A percentile compares a stretch with the other conserved stretches of the same genome.
Evolutionary conservation across 2,329 filamentous ascomycete species (phyloP).

Genomic region (Botrytis galanthina): DNA sequence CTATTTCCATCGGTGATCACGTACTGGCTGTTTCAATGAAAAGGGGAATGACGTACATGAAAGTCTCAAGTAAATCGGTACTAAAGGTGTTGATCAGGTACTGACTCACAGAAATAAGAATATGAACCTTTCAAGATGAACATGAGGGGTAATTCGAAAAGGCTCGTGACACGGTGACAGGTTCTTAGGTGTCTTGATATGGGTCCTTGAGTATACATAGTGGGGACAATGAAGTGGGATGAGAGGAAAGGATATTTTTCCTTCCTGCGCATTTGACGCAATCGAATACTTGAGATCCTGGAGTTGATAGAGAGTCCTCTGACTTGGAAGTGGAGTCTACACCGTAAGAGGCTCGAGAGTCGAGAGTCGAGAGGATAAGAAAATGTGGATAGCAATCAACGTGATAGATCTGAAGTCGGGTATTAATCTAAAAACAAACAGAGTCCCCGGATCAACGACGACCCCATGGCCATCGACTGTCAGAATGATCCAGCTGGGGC

Average conservation of each 20-base stretch:
- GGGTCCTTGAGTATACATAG: background rate
- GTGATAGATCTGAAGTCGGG: conserved; percentile 2
- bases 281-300: conserved; percentile 4
- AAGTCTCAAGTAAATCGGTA: background rate
- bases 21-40: background rate
- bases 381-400: background rate
- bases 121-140: background rate
- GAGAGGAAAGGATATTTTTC: background rate
- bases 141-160: conserved; percentile 12
- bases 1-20: background rate
- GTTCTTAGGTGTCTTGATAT: background rate
- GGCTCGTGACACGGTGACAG: conserved; percentile 1
- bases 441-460: background rate
- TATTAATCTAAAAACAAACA: background rate
- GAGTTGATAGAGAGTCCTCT: conserved; percentile 3
- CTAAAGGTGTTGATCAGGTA: conserved; percentile 9
- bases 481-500: background rate
- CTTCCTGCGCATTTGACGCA: conserved; percentile 17
- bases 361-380: background rate
- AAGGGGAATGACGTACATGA: background rate
- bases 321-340: conserved; percentile 9
- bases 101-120: background rate
- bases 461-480: background rate
- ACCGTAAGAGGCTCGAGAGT: conserved; percentile 1
- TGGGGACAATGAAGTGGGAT: conserved; percentile 3